Percentiles rank a stretch among this genome's conserved stretches.
These are phyloP conservation scores for Dalbergia cultrata DNA, from an alignment of 306 rosid genomes.

Conservation along the genomic window DNA sequence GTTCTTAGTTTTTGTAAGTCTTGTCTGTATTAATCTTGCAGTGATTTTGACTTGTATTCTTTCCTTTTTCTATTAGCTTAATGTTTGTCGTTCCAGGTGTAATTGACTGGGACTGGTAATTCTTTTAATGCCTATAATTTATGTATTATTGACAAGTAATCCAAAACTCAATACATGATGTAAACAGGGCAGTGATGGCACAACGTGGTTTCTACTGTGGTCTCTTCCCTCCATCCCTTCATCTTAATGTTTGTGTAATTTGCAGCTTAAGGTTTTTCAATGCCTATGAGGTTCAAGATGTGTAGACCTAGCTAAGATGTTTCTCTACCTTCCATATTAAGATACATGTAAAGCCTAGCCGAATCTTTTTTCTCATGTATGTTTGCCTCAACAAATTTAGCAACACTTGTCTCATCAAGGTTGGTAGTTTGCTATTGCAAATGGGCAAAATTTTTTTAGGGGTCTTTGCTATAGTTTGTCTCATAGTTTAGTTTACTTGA, in stretches of 20 bases:
- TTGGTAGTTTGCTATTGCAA: no score
- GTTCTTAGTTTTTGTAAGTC: conserved; percentile 61
- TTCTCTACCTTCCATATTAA: no score
- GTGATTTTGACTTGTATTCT: conserved; percentile 65
- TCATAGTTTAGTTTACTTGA: neutral
- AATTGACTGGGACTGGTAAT: conserved; percentile 63
- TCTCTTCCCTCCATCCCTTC: conserved; percentile 31
- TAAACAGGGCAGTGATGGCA: conserved; percentile 16
- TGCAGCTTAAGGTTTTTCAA: neutral
- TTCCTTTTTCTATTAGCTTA: conserved; percentile 38
- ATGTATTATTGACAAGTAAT: conserved; percentile 60
- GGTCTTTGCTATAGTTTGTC: no score
- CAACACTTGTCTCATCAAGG: neutral
- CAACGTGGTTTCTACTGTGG: conserved; percentile 24
- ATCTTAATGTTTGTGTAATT: neutral
- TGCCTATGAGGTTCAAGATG: conserved; percentile 11
- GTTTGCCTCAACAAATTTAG: neutral
- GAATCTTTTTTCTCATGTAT: neutral
- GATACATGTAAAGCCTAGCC: neutral
- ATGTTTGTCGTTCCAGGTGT: conserved; percentile 51
- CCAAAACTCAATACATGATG: conserved; percentile 51
- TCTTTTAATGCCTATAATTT: conserved; percentile 64
- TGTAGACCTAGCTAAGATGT: neutral
- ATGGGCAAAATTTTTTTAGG: neutral
- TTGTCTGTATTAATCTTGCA: conserved; percentile 66